Evolutionary conservation across 441 rosid species (phyloP).

Genomic region (Capsella rubella): DNA sequence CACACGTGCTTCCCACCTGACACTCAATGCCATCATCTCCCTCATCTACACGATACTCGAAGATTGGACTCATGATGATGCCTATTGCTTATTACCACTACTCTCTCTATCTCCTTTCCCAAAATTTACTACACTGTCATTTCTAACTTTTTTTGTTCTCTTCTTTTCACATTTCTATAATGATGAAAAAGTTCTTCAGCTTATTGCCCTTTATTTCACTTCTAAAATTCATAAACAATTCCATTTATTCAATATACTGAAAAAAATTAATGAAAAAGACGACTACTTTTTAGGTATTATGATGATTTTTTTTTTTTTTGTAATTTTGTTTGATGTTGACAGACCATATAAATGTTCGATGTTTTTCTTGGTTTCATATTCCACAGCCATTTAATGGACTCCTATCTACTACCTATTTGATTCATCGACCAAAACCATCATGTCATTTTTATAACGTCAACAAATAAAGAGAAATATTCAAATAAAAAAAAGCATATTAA

Average conservation of each 20-base stretch:
- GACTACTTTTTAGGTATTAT: background rate
- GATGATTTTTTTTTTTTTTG: background rate
- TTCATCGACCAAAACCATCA: conserved; percentile 11
- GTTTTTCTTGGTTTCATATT: conserved; percentile 28
- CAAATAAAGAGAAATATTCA: background rate
- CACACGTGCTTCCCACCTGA: conserved; percentile 52
- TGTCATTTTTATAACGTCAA: background rate
- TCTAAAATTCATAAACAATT: background rate
- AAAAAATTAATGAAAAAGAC: background rate
- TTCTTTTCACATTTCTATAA: background rate
- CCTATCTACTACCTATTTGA: conserved; percentile 6
- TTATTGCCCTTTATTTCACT: background rate
- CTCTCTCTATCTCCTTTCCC: background rate
- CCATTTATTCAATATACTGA: background rate
- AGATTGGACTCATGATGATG: conserved; percentile 43
- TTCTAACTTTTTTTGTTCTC: background rate
- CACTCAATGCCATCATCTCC: conserved; percentile 40
- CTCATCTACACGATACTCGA: conserved; percentile 51
- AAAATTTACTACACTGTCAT: background rate
- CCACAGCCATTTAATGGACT: conserved; percentile 33
- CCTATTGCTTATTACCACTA: background rate
- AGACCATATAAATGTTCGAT: conserved; percentile 35
- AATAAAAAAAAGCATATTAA: background rate
- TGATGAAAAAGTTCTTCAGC: too few relatives aligned
- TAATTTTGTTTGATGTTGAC: conserved; percentile 24